Evolutionary conservation across 208 protist genomes (phyloP), one percentile per base, ranked within the genome.

Genomic region (Wallacemonas sp.): DNA sequence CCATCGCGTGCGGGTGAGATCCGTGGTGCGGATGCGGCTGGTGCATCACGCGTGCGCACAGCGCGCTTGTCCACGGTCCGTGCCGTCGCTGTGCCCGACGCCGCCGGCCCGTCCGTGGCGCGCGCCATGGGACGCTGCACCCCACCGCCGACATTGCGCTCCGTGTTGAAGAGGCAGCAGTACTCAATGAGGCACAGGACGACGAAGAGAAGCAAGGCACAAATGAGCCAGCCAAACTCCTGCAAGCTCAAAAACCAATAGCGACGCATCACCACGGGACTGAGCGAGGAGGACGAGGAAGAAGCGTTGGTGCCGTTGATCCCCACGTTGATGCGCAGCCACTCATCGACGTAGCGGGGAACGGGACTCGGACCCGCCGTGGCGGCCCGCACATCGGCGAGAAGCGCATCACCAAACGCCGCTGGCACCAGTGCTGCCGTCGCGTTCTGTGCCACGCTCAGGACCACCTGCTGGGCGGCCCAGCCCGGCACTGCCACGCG

Each of bases 401-500:
- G n/a, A 9, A 41, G 29, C 32, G 6, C 24, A 3, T 21, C 30
- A 17, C 29, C 29, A 21, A 58, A 58, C 12, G 52, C 52, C 12
- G 32, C 6, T 11, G 52, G 52, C n/a, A 38, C 23, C 26, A 70
- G 65, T 8, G 29, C 43, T 0, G 6, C 29, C 3, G 26, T 47
- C 33, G 29, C 49, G 17, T 70, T 36, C n/a, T 65, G 19, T 32
- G 14, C n/a, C 2, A 56, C 36, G 36, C 36, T 41, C 29, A 61
- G 43, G 6, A 75, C 30, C 16, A 83, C 26, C 14, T 68, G 64
- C 57, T 79, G 78, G 4, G 78, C 78, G 8, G 65, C 58, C 78
- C 73, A 80, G 12, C 78, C 78, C 0, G 73, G 68, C 65, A 83
- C 57, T 24, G 17, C 16, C 24, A 83, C 46, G 17, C 38, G 14